Base-by-base conservation (phyloP, 225 moss, liverwort and hornwort species). In the Pleurozium schreberi region DNA sequence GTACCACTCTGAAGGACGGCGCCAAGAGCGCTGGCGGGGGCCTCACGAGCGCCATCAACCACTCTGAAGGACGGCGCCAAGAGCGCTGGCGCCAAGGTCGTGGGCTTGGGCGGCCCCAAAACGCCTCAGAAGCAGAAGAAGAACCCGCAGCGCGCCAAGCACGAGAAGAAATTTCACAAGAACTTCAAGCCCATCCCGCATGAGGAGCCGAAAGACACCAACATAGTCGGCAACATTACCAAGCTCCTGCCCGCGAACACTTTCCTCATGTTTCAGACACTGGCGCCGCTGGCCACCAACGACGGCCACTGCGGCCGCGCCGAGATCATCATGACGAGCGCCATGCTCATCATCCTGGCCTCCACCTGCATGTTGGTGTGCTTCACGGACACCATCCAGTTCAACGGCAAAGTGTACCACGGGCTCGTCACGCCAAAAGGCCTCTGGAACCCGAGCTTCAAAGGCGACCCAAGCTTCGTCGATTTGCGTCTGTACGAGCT, bases 381-480 rank as follows among this genome's bases (percentile, higher is more conserved):
- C 85, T 89, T 89, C 89, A 89, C 89, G 36, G 89, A 89, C 53
- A 89, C 89, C 42, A 36, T 89, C 52, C 89, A 89, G 71, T 85
- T 85, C 85, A 85, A 89, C 34, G 89, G 89, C 62, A 89, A 89
- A 53, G 89, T 89, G 15, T 89, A 89, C 71, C 61, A 62, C 63
- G 85, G 89, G 8, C 50, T 89, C 36, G 85, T 89, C 62, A 89
- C 89, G 12, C 23, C 8, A 0, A 1, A 3, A 1, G 89, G 89
- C 5, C 89, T 89, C 12, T 89, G 89, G 89, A 89, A 89, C 36
- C 89, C 89, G 22, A 85, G 85, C 71, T 89, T 89, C 52, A 89
- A 85, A 53, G 85, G 80, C 7, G 85, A 89, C 52, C 89, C 89
- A 27, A 60, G 78, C 50, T 85, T 89, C 1, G 30, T 2, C 11